phyloP scores from a whole-genome alignment of 2,329 filamentous ascomycete species.

The Xylariales sp. region DNA sequence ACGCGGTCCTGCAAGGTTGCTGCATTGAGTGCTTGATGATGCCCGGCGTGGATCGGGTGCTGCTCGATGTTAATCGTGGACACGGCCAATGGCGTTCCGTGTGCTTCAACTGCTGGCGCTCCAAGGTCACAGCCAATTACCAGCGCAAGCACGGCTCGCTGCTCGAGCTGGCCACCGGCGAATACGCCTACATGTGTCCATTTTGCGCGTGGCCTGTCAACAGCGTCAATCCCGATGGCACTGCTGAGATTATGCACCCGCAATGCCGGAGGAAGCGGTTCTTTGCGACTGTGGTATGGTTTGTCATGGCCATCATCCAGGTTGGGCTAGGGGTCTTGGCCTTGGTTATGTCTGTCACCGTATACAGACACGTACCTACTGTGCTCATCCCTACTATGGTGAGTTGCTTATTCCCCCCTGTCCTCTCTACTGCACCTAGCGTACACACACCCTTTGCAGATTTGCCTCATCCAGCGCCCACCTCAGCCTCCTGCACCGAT shows the following conservation, averaged over 20 bases:
- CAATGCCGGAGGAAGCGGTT: conserved; percentile 18
- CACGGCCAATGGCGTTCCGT: conserved; percentile 19
- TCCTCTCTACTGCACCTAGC: too few relatives aligned
- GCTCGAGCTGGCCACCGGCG: conserved; percentile 20
- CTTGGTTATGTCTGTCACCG: conserved; percentile 21
- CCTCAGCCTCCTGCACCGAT: too few relatives aligned
- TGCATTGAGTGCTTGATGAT: conserved; percentile 21
- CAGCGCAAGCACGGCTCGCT: conserved; percentile 23
- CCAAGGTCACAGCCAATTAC: conserved; percentile 17
- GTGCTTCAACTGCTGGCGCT: conserved; percentile 25
- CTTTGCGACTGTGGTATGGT: conserved; percentile 19
- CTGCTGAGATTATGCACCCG: conserved; percentile 18
- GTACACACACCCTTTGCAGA: too few relatives aligned
- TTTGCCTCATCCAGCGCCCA: too few relatives aligned
- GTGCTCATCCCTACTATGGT: conserved; percentile 23
- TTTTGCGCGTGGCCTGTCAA: conserved; percentile 26
- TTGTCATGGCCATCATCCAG: conserved; percentile 25
- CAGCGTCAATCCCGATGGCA: conserved; percentile 13
- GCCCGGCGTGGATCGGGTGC: conserved; percentile 20
- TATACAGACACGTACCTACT: conserved; percentile 15
- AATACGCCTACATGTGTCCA: conserved; percentile 24
- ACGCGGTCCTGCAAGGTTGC: conserved; percentile 15
- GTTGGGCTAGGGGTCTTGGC: conserved; percentile 24
- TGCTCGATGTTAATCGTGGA: conserved; percentile 16
- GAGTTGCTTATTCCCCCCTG: too few relatives aligned